Base-by-base conservation (phyloP, 2,329 filamentous ascomycete species). In the Penicillium sp. region DNA sequence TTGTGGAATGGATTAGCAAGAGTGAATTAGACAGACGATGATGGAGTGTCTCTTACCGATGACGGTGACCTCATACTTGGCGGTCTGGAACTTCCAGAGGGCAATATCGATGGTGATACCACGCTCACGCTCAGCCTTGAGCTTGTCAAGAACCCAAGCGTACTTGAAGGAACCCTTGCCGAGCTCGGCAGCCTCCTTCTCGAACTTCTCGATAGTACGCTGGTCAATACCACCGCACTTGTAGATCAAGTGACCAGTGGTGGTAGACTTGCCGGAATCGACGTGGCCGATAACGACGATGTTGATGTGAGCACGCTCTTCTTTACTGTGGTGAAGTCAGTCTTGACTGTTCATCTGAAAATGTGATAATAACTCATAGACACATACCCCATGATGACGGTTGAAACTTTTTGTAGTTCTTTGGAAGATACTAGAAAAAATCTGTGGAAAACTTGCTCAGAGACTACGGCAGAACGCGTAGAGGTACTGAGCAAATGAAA, bases 101-200 rank as follows among this genome's bases (percentile, higher is more conserved):
- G 94, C 94, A 78, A 97, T 97, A 82, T 97, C 94, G 77, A 99
- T 88, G 83, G 94, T 99, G 91, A 99, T 99, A 96, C 94, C 94
- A 91, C 94, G 94, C 87, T 97, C 94, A 91, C 94, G 94, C 90
- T 99, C 94, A 78, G 94, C 91, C 91, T 99, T 97, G 76, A 99
- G 89, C 85, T 99, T 99, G 91, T 99, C 94, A 79, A 99, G 87
- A 80, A 99, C 94, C 94, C 94, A 97, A 73, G 93, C 94, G 83
- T 99, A 99, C 88, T 99, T 99, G 93, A 99, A 99, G 79, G 93
- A 97, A 84, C 94, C 94, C 89, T 99, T 99, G 79, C 94, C 94
- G 78, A 97, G 85, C 81, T 97, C 91, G 80, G 92, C 91, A 76
- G 94, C 94, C 92, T 97, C 93, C 91, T 99, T 99, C 92, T 99